These are phyloP conservation scores for Pythium scleroteichum DNA, from an alignment of 352 stramenopile species.

Conservation along the genomic window DNA sequence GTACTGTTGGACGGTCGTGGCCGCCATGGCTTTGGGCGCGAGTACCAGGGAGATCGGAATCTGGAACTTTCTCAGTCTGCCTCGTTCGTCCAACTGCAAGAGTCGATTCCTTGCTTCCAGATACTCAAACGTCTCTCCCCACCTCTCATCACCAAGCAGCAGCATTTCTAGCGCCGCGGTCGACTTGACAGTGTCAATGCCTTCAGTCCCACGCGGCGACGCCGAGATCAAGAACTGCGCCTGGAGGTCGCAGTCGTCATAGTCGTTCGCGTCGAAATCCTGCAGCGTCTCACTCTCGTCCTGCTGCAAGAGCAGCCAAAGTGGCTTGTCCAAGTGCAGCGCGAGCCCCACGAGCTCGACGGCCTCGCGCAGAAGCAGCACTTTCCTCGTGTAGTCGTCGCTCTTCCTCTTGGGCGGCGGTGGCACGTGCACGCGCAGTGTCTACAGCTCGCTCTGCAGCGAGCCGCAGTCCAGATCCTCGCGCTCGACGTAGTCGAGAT, in stretches of 20 bases:
- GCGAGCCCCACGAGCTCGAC: constrained; percentile 11
- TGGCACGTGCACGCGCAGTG: not conserved
- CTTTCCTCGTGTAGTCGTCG: not conserved
- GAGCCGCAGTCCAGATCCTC: constrained; percentile 1
- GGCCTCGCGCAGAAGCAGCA: constrained; percentile 5
- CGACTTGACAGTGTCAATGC: constrained; percentile 8
- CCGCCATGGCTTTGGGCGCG: not conserved
- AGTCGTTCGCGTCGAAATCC: constrained; percentile 4
- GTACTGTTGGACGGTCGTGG: not conserved
- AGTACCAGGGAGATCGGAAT: constrained; percentile 13
- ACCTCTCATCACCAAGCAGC: not conserved
- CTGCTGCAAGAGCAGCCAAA: not conserved
- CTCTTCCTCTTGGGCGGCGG: not conserved
- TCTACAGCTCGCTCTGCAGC: constrained; percentile 4
- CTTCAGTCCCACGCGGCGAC: not conserved
- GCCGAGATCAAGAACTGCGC: constrained; percentile 4
- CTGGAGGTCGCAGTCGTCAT: not conserved
- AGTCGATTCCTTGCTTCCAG: not conserved
- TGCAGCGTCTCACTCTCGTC: not conserved
- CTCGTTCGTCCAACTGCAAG: not conserved
- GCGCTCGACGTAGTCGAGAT: not conserved
- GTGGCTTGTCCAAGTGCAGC: not conserved
- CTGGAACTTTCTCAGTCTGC: constrained; percentile 4
- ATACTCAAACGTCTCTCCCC: not conserved
- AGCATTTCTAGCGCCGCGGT: constrained; percentile 7